A percentile compares a stretch with the other conserved stretches of the same genome.
Conservation (phyloP, 2,329 filamentous ascomycete species). For the Monosporascus sp. region DNA sequence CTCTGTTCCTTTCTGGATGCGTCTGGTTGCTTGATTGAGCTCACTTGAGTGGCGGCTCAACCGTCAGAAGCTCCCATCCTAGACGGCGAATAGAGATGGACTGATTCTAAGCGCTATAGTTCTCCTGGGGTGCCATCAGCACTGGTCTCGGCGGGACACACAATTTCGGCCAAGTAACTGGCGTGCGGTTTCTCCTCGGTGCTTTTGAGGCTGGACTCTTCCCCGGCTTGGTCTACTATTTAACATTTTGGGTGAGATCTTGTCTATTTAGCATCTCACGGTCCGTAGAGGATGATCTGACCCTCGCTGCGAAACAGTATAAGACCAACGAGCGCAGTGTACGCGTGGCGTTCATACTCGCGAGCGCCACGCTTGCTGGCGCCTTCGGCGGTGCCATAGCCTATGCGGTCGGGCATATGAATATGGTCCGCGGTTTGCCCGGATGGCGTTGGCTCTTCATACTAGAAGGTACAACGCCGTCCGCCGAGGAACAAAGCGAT, state of each 20-base stretch:
- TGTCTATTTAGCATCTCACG: too few species aligned
- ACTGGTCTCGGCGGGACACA: constrained; percentile 61
- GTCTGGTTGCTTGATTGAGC: too few species aligned
- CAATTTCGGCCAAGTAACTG: constrained; percentile 58
- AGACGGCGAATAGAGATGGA: too few species aligned
- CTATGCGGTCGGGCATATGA: constrained; percentile 69
- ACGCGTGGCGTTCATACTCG: constrained; percentile 67
- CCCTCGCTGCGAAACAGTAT: constrained; percentile 39
- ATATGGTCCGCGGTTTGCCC: constrained; percentile 52
- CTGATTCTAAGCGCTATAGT: constrained; percentile 11
- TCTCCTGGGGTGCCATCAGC: constrained; percentile 62
- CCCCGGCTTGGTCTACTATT: constrained; percentile 59
- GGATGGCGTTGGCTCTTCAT: constrained; percentile 71
- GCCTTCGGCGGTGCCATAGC: constrained; percentile 73
- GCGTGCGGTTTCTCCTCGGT: constrained; percentile 62
- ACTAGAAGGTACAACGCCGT: constrained; percentile 15
- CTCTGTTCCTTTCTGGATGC: too few species aligned
- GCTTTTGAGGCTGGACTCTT: constrained; percentile 67
- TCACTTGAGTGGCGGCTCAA: too few species aligned
- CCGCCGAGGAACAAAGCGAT: neutral
- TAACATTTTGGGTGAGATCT: constrained; percentile 56
- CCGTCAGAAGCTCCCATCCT: too few species aligned
- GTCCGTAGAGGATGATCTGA: neutral
- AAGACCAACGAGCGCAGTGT: constrained; percentile 63
- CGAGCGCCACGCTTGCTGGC: constrained; percentile 64